Evolutionary conservation across 768 basidiomycete species (phyloP).

Genomic region (Leccinellum albellum): DNA sequence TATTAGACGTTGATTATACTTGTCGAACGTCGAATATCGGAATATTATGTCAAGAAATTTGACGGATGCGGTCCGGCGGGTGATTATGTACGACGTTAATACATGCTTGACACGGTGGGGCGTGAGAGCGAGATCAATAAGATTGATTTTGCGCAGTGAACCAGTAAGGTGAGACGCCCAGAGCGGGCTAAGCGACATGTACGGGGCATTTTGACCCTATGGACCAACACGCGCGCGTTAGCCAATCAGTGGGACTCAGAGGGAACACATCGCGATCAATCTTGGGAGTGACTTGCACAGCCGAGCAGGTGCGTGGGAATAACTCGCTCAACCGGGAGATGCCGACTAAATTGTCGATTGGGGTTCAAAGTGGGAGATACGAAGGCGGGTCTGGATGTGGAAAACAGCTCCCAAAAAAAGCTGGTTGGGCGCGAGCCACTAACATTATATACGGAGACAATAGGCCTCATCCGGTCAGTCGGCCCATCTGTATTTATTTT

Average conservation of each 20-base stretch:
- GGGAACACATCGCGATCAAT: slow-evolving; percentile 18
- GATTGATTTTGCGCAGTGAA: neutral
- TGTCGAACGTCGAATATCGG: slow-evolving; percentile 7
- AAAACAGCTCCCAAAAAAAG: slow-evolving; percentile 4
- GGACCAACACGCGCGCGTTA: neutral
- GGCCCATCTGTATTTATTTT: slow-evolving; percentile 7
- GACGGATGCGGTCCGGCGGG: neutral
- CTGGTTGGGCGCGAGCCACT: slow-evolving; percentile 4
- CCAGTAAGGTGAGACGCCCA: neutral
- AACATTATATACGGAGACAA: slow-evolving; percentile 11
- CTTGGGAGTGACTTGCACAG: slow-evolving; percentile 22
- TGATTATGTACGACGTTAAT: neutral
- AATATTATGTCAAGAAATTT: neutral
- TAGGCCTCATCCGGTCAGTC: slow-evolving; percentile 11
- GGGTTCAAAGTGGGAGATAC: slow-evolving; percentile 22
- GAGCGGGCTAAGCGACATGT: neutral
- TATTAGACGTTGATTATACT: slow-evolving; percentile 15
- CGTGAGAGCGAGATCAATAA: slow-evolving; percentile 4
- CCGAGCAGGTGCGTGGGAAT: slow-evolving; percentile 26
- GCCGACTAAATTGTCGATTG: slow-evolving; percentile 28
- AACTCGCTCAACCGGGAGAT: slow-evolving; percentile 8
- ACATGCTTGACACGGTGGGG: neutral
- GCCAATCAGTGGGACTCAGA: slow-evolving; percentile 11
- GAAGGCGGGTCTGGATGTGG: slow-evolving; percentile 8
- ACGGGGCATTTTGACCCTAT: slow-evolving; percentile 8